phyloP scores from a whole-genome alignment of 805 yeast species.

The Sugiyamaella americana region DNA sequence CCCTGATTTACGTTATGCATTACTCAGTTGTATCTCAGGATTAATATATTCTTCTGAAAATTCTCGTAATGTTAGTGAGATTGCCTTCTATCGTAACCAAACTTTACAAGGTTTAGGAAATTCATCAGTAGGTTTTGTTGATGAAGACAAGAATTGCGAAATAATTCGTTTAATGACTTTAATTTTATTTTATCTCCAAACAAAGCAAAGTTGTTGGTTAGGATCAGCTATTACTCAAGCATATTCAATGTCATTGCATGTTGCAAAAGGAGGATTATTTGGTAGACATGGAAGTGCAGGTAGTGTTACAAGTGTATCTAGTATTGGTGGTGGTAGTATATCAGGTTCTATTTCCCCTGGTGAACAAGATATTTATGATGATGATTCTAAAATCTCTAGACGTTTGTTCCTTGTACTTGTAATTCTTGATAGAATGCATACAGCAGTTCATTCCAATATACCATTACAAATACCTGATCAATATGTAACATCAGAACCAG shows the following conservation, averaged over 20 bases:
- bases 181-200: constrained; percentile 30
- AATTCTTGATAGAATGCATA: constrained; percentile 26
- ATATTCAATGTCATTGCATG: constrained; percentile 17
- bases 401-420: constrained; percentile 27
- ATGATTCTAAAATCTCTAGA: constrained; percentile 18
- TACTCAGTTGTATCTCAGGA: constrained; percentile 21
- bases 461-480: constrained; percentile 25
- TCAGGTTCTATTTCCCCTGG: too few species aligned
- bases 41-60: constrained; percentile 6
- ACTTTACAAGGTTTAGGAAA: constrained; percentile 6
- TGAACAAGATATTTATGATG: constrained; percentile 11
- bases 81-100: constrained; percentile 7
- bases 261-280: background rate
- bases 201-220: constrained; percentile 30
- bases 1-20: constrained; percentile 24
- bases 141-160: constrained; percentile 9
- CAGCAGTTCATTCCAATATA: constrained; percentile 18
- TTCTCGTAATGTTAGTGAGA: constrained; percentile 5
- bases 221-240: constrained; percentile 34
- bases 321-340: too few species aligned
- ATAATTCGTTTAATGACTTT: constrained; percentile 31
- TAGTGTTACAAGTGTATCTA: background rate
- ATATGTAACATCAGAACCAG: constrained; percentile 18
- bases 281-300: background rate
- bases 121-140: constrained; percentile 1